Evolutionary conservation across 345 rosid species (phyloP).

Genomic region (Eucalyptus pumila): DNA sequence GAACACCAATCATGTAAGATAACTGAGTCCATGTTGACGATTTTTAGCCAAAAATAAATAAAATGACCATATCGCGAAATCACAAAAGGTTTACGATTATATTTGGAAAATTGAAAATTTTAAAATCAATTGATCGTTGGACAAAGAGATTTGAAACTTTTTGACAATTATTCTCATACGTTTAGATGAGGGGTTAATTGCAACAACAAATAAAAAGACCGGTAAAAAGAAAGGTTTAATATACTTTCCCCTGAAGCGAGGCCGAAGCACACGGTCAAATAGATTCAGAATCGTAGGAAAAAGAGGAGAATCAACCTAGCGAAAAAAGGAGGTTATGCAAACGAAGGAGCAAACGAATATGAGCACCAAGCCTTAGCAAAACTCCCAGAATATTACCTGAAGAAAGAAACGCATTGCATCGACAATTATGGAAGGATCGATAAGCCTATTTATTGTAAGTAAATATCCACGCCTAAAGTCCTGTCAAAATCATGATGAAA

Average conservation of each 20-base stretch:
- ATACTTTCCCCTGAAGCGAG: not conserved
- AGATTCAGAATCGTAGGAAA: not conserved
- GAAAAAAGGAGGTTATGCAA: not conserved
- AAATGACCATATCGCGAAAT: not conserved
- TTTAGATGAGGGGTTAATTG: not conserved
- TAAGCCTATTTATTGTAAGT: not conserved
- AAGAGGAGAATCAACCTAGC: not conserved
- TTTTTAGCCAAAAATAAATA: not conserved
- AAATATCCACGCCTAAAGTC: not conserved
- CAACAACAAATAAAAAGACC: not conserved
- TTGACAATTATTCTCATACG: not conserved
- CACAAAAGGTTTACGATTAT: not conserved
- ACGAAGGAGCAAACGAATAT: not conserved
- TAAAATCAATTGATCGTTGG: not conserved
- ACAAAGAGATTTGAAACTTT: not conserved
- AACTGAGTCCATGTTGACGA: accelerated
- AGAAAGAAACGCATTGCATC: not conserved
- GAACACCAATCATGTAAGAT: not conserved
- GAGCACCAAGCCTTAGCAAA: not conserved
- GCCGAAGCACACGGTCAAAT: not conserved
- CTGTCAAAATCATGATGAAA: not conserved
- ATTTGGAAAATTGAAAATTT: not conserved
- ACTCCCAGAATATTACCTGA: not conserved
- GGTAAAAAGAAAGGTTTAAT: not conserved
- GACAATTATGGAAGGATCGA: not conserved